These are phyloP conservation scores for Verbascum thapsus DNA, from an alignment of 257 asterid genomes.

Conservation along the genomic window DNA sequence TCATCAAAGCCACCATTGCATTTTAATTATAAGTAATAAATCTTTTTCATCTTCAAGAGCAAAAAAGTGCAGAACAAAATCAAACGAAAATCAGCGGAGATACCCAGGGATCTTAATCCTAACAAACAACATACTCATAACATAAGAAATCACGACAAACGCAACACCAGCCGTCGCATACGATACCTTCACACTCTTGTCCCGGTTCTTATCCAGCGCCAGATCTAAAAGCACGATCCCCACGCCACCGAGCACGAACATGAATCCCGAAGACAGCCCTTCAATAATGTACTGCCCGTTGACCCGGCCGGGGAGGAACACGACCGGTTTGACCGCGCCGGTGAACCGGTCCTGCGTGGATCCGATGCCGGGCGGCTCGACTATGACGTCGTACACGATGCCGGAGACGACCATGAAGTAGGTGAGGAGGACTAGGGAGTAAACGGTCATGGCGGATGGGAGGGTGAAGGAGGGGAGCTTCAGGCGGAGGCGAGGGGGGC, in stretches of 20 bases:
- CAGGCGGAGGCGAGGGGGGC: conserved; percentile 91
- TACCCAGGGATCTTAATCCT: conserved; percentile 92
- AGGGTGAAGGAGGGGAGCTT: conserved; percentile 79
- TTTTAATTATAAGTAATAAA: not conserved
- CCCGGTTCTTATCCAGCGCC: conserved; percentile 78
- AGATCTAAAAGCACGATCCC: conserved; percentile 89
- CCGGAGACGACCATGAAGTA: conserved; percentile 98
- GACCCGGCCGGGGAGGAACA: conserved; percentile 86
- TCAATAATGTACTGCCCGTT: conserved; percentile 95
- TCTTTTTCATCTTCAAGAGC: too few species aligned
- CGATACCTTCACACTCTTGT: conserved; percentile 78
- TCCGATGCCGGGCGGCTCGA: conserved; percentile 97
- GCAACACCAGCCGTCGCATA: conserved; percentile 76
- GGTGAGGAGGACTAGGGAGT: conserved; percentile 42
- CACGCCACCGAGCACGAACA: conserved; percentile 88
- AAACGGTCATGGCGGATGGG: conserved; percentile 95
- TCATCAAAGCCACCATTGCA: not conserved
- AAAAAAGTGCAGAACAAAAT: not conserved
- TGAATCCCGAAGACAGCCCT: conserved; percentile 89
- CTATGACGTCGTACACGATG: conserved; percentile 88
- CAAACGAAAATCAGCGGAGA: conserved; percentile 56
- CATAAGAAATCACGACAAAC: conserved; percentile 73
- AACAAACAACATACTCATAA: conserved; percentile 89
- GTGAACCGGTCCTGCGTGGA: conserved; percentile 82
- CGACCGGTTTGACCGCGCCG: conserved; percentile 84